These are phyloP conservation scores for Hypericum androsaemum DNA, from an alignment of 345 rosid genomes.

Conservation along the genomic window DNA sequence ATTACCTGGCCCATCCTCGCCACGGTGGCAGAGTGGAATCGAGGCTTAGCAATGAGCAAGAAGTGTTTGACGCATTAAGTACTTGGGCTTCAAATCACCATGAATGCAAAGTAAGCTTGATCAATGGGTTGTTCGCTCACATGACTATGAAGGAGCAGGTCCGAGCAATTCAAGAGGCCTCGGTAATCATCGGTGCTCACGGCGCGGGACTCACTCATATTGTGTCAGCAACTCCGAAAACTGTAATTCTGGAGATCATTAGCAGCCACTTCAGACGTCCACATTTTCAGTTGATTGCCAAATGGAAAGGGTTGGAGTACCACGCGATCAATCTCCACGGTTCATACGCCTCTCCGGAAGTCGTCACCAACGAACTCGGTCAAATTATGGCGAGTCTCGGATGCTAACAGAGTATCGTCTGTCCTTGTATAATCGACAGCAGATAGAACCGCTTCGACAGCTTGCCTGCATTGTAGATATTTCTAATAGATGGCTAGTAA, in stretches of 20 bases:
- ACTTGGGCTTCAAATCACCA: conserved; percentile 49
- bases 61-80: conserved; percentile 55
- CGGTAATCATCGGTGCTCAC: conserved; percentile 88
- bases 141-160: conserved; percentile 90
- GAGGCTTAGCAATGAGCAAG: conserved; percentile 74
- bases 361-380: conserved; percentile 41
- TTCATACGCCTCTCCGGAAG: conserved; percentile 44
- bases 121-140: conserved; percentile 84
- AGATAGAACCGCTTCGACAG: no score
- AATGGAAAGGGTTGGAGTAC: conserved; percentile 91
- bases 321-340: conserved; percentile 64
- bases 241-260: conserved; percentile 73
- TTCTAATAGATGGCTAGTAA: no score
- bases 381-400: conserved; percentile 20
- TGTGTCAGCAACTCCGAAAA: conserved; percentile 70
- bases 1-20: conserved; percentile 91
- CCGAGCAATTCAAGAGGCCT: conserved; percentile 79
- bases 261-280: conserved; percentile 59
- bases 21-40: conserved; percentile 74
- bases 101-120: conserved; percentile 56
- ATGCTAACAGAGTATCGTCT: conserved; percentile 7
- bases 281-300: conserved; percentile 68
- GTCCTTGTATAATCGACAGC: background rate
- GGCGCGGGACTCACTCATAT: conserved; percentile 96
- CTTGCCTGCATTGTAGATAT: no score